Base-by-base conservation (phyloP, 257 asterid species). In the Scutellaria galericulata region DNA sequence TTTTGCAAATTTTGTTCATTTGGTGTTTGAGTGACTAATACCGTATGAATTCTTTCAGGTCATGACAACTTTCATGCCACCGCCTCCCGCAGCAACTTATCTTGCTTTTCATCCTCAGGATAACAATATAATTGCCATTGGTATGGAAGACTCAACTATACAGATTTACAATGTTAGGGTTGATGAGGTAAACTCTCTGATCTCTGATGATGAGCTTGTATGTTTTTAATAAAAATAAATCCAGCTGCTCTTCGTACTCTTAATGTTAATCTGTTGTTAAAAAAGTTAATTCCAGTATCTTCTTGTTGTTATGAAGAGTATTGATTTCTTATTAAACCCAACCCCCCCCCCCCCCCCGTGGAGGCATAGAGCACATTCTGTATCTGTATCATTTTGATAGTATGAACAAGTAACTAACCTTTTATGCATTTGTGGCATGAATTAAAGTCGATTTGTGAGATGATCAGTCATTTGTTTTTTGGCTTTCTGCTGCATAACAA, bases 61-160 rank as follows among this genome's bases (percentile, higher is more conserved):
- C 70, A 93, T 91, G 98, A 93, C 96, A n/a, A 93, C 98, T 55
- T 93, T 93, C 88, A 93, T 93, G 97, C 91, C 96, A 14, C 97
- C 98, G 1, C 97, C 98, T 65, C 98, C 97, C n/a, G 96, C 96
- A 59, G 96, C 98, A 65, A 89, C 98, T 18, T 93, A 81, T 76
- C 82, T 93, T 77, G 98, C 97, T 11, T 90, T 93, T 74, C 98
- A 93, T 83, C 98, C 98, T 47, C 97, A 87, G 70, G 98, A 93
- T 73, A 90, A 93, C 86, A 90, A 93, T 78, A 85, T 90, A 50
- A 88, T 93, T 67, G 98, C 98, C 6, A 88, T 93, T 20, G 98
- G 98, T 69, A 93, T 90, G 97, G 98, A 93, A 71, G 97, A 93
- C 74, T 90, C 97, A 12, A 86, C 95, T 8, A 86, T 93, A 50